Conservation (phyloP, 2,329 filamentous ascomycete species). For the Aotearoamyces nothofagi region DNA sequence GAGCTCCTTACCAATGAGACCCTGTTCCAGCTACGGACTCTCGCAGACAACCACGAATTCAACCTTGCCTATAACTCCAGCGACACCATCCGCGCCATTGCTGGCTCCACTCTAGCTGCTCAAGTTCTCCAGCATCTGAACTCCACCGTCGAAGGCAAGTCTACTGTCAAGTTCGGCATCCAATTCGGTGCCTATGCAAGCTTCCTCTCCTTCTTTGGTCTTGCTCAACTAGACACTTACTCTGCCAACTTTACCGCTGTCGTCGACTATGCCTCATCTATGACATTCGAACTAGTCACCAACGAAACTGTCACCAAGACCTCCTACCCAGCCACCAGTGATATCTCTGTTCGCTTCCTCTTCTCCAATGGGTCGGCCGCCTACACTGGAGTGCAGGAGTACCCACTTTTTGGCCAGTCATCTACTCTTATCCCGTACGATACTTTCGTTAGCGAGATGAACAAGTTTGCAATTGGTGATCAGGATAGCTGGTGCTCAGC, state of each 20-base stretch:
- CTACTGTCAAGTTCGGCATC: conserved; percentile 28
- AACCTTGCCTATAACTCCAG: conserved; percentile 68
- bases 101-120: conserved; percentile 39
- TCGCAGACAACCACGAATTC: conserved; percentile 71
- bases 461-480: conserved; percentile 49
- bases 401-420: conserved; percentile 43
- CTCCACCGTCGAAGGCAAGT: conserved; percentile 30
- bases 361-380: conserved; percentile 42
- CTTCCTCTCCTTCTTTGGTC: conserved; percentile 49
- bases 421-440: conserved; percentile 46
- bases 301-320: conserved; percentile 27
- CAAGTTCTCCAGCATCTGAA: conserved; percentile 38
- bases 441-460: conserved; percentile 49
- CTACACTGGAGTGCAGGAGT: conserved; percentile 32
- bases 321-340: conserved; percentile 31
- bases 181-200: conserved; percentile 46
- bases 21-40: conserved; percentile 48
- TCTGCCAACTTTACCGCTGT: conserved; percentile 56
- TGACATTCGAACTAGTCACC: conserved; percentile 61
- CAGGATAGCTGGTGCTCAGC: conserved; percentile 55
- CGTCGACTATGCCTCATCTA: conserved; percentile 70
- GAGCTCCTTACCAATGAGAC: conserved; percentile 43
- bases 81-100: conserved; percentile 46
- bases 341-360: conserved; percentile 43
- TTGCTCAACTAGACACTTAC: conserved; percentile 33